Base-by-base conservation (phyloP, 2,329 filamentous ascomycete genomes). In the Cercospora sp. region DNA sequence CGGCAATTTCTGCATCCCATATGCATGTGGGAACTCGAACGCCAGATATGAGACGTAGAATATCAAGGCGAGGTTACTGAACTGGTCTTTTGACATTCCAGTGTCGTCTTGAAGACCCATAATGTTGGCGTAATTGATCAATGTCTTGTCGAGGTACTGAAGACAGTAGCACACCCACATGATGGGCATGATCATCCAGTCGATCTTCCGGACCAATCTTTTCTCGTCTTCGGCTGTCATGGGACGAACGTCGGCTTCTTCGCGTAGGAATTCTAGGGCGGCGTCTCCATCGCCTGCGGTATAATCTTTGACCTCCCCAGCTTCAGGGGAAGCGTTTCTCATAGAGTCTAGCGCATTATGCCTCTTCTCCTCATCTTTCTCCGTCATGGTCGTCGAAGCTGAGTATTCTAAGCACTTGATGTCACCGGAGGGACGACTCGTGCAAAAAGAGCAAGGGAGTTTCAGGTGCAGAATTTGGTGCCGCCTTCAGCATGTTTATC, bases 1-100 rank as follows among this genome's bases (percentile, higher is more conserved):
- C 0, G 85, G 85, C 0, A 87, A 76, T 7, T 82, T 79, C 72
- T 87, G 85, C 80, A 87, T 85, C 8, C 84, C 77, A 69, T 82
- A 85, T 6, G 79, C 83, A 62, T 80, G 77, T 3, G 79, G 79
- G 45, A 81, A 79, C 55, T 81, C 80, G 30, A 81, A 78, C 2
- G 75, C 74, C 5, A 81, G 72, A 67, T 80, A 80, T 0, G 76
- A 74, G 34, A 80, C 74, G 61, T 80, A 81, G 74, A 81, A 81
- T 65, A 74, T 69, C 49, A 77, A 65, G 0, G 76, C 77, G 16
- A 79, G 72, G 24, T 78, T 75, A 18, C 75, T 76, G 69, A 80
- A 81, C n/a, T 81, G 74, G 26, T 76, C 75, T 24, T 75, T 75
- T 3, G 73, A 73, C 66, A 81, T 74, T 28, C 71, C 65, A 1